A percentile compares a stretch with the other conserved stretches of the same genome.
phyloP scores from a whole-genome alignment of 305 asterid genomes.

The Fraxinus angustifolia region DNA sequence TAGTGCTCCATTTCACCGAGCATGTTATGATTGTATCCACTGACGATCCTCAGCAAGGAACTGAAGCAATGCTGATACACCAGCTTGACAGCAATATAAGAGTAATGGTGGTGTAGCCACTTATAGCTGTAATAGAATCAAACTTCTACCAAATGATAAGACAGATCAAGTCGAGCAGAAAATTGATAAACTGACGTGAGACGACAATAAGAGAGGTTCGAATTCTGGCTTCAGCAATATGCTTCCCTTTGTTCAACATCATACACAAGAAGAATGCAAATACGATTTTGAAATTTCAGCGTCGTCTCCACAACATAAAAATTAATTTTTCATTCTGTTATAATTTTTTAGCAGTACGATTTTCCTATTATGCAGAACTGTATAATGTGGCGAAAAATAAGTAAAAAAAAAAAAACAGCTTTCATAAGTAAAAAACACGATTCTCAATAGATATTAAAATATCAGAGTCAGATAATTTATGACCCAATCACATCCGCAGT shows the following conservation, averaged over 20 bases:
- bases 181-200: too few species aligned
- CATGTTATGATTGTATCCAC: neutral
- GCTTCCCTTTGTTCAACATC: slow-evolving; percentile 73
- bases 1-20: too few species aligned
- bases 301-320: neutral
- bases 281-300: neutral
- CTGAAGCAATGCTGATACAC: neutral
- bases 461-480: too few species aligned
- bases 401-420: neutral
- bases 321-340: slow-evolving; percentile 30
- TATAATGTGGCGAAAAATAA: neutral
- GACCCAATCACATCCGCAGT: too few species aligned
- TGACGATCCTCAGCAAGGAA: neutral
- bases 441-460: too few species aligned
- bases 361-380: slow-evolving; percentile 19
- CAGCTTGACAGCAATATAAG: neutral
- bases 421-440: neutral
- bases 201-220: too few species aligned
- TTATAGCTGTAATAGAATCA: neutral
- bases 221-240: slow-evolving; percentile 44
- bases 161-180: neutral
- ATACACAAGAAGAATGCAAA: slow-evolving; percentile 27
- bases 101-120: neutral
- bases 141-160: neutral
- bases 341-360: slow-evolving; percentile 62